Percentiles rank a stretch among this genome's conserved stretches.
phyloP scores from a whole-genome alignment of 441 rosid species.

The Erodium trifolium region DNA sequence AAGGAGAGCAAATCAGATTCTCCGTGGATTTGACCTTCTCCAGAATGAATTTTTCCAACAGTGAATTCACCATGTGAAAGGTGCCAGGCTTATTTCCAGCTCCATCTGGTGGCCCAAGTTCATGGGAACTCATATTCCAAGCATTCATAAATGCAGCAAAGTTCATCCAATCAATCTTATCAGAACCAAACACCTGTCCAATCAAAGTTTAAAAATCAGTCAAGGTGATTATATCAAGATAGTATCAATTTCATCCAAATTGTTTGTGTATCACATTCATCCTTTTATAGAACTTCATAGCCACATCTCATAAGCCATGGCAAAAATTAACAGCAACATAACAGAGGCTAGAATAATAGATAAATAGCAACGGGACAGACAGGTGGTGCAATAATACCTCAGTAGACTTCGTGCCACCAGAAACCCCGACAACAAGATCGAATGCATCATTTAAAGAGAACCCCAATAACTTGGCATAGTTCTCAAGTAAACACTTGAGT shows the following conservation, averaged over 20 bases:
- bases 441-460: constrained; percentile 58
- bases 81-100: constrained; percentile 27
- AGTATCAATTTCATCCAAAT: not conserved
- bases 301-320: constrained; percentile 7
- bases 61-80: constrained; percentile 46
- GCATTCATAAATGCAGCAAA: constrained; percentile 77
- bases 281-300: not conserved
- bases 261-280: not conserved
- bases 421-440: constrained; percentile 47
- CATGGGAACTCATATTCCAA: constrained; percentile 64
- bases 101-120: constrained; percentile 31
- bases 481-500: constrained; percentile 63
- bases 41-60: constrained; percentile 44
- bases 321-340: not conserved
- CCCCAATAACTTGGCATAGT: constrained; percentile 67
- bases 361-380: constrained; percentile 11
- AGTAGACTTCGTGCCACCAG: constrained; percentile 44
- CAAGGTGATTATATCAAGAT: not conserved
- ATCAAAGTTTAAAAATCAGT: not conserved
- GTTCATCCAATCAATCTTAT: constrained; percentile 70
- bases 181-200: constrained; percentile 67
- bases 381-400: constrained; percentile 37
- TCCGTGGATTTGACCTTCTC: constrained; percentile 45
- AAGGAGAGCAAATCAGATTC: constrained; percentile 37
- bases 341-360: not conserved